phyloP scores from a whole-genome alignment of 805 yeast species.

The Monosporozyma siamensis region DNA sequence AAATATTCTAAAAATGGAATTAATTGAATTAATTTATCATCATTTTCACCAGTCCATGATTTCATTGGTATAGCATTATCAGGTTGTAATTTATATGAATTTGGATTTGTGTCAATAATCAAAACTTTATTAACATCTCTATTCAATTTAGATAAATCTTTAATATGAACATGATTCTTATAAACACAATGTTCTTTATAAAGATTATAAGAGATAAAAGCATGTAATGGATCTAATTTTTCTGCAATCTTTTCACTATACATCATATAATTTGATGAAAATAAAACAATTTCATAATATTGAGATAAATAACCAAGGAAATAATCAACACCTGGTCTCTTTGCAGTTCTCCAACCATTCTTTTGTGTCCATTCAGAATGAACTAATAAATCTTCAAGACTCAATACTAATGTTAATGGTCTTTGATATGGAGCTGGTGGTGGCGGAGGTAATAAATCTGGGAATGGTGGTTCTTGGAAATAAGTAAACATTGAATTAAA shows the following conservation, averaged over 20 bases:
- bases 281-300: conserved; percentile 91
- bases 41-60: conserved; percentile 81
- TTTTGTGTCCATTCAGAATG: conserved; percentile 89
- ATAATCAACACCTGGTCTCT: conserved; percentile 97
- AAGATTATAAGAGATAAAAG: conserved; percentile 76
- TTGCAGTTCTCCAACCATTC: conserved; percentile 96
- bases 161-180: conserved; percentile 79
- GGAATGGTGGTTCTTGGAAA: conserved; percentile 89
- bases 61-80: conserved; percentile 83
- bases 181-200: conserved; percentile 82
- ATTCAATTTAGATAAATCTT: conserved; percentile 83
- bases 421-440: conserved; percentile 89
- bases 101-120: conserved; percentile 68
- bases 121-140: conserved; percentile 80
- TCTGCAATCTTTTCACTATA: conserved; percentile 76
- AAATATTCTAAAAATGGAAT: conserved; percentile 92
- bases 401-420: conserved; percentile 81
- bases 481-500: conserved; percentile 65
- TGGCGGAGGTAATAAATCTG: conserved; percentile 82
- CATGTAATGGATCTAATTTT: conserved; percentile 89
- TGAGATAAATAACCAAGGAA: conserved; percentile 90
- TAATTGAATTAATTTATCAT: conserved; percentile 67
- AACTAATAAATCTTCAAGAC: conserved; percentile 80
- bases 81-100: conserved; percentile 72
- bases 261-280: conserved; percentile 77